Evolutionary conservation across 2,329 filamentous ascomycete species (phyloP), one percentile per base, ranked within the genome.

Genomic region (Chaetomiaceae sp.): DNA sequence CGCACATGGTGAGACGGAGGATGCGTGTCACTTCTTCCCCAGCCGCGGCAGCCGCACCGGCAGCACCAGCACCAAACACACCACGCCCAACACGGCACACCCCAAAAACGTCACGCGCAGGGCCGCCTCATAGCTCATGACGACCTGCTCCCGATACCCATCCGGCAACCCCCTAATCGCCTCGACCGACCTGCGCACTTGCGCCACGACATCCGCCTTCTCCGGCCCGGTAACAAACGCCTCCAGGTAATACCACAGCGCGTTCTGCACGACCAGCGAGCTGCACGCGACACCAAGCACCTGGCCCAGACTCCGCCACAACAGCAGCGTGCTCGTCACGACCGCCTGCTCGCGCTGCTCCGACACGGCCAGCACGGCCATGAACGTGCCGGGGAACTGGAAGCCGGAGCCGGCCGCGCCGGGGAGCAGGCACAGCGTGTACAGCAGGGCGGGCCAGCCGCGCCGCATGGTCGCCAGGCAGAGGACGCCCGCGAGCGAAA

Each of bases 201-300:
- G 65, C 39, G 66, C 67, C 35, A 83, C 76, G n/a, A 83, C 68
- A 41, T 74, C 68, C 0, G 73, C 71, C 61, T 82, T 86, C 20
- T 81, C 71, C 0, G 72, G 70, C 0, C 81, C 84, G 0, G 72
- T 73, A 8, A 91, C 83, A 30, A 77, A 74, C 10, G 64, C 56
- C 4, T 78, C 67, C 5, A 92, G 73, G 57, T 83, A 84, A 16
- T 73, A 68, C 8, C 78, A 68, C 45, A 92, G 70, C 1, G 79
- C 75, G 60, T 89, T 89, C 68, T 92, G 87, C 55, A 91, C 71
- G 7, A 89, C 79, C 51, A 89, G 74, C 63, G 83, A 87, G 58
- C 82, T 86, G 46, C 77, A 71, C 1, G 86, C 82, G 39, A 91
- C 79, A n/a, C 87, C 87, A 62, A 90, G 74, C 1, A 91, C 86